Evolutionary conservation across 2,329 filamentous ascomycete species (phyloP).

Genomic region (Phyllosticta citribraziliensis): DNA sequence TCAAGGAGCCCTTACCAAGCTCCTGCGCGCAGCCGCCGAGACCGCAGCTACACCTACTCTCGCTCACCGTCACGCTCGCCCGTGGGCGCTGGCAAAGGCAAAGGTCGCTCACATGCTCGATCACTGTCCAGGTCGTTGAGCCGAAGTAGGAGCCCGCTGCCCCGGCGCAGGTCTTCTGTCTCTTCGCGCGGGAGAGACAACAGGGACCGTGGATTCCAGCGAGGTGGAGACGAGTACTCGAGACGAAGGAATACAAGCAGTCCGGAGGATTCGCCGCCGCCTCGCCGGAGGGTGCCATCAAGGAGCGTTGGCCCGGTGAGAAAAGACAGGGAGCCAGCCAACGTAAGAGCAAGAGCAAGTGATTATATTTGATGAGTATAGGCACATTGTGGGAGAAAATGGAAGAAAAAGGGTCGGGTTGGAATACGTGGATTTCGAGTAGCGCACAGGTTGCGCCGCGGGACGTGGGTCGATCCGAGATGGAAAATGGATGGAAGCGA

Average conservation of each 20-base stretch:
- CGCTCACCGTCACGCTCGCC: slow-evolving; percentile 8
- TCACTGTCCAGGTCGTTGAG: background rate
- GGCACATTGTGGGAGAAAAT: background rate
- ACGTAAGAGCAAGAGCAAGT: slow-evolving; percentile 18
- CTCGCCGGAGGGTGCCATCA: slow-evolving; percentile 10
- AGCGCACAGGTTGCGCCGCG: background rate
- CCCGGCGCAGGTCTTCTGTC: slow-evolving; percentile 3
- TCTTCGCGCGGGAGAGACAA: background rate
- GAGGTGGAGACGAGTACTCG: slow-evolving; percentile 3
- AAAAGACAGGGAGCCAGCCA: slow-evolving; percentile 12
- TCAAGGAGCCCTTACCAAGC: slow-evolving; percentile 8
- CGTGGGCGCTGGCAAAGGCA: slow-evolving; percentile 7
- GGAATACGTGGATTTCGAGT: background rate
- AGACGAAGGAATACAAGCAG: slow-evolving; percentile 8
- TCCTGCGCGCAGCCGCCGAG: slow-evolving; percentile 5
- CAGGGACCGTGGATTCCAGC: background rate
- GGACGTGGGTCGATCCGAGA: background rate
- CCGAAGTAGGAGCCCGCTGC: slow-evolving; percentile 8
- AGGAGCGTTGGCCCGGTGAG: slow-evolving; percentile 11
- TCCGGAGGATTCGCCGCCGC: slow-evolving; percentile 12
- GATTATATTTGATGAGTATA: slow-evolving; percentile 17
- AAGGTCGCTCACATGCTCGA: background rate
- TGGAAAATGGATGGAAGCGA: background rate
- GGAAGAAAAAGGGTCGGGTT: background rate
- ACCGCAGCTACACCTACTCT: slow-evolving; percentile 5